These are phyloP conservation scores for Starmerella sirachaensis DNA, from an alignment of 805 yeast species.

Conservation along the genomic window DNA sequence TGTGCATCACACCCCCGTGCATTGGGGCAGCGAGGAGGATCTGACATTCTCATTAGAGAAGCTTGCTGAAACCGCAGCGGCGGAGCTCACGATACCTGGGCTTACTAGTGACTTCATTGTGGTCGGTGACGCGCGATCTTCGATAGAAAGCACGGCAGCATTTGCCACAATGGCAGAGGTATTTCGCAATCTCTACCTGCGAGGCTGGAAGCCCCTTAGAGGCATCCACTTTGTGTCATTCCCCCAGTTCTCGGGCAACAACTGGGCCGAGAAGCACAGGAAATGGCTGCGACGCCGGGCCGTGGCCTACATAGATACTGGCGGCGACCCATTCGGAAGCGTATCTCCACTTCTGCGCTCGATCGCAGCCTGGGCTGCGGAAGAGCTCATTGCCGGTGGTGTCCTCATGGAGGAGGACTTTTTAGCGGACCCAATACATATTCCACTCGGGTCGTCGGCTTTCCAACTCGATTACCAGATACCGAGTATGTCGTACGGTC, in stretches of 20 bases:
- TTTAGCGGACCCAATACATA: not conserved
- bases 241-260: slow-evolving; percentile 2
- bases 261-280: slow-evolving; percentile 4
- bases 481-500: slow-evolving; percentile 7
- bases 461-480: slow-evolving; percentile 6
- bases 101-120: slow-evolving; percentile 8
- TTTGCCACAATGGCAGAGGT: slow-evolving; percentile 6
- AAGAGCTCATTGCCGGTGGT: slow-evolving; percentile 10
- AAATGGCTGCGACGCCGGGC: not conserved
- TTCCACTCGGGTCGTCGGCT: slow-evolving; percentile 4
- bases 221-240: slow-evolving; percentile 14
- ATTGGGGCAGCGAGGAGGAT: not conserved
- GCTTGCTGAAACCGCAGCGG: not conserved
- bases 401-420: not conserved
- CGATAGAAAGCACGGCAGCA: slow-evolving; percentile 4
- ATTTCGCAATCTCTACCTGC: not conserved
- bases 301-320: slow-evolving; percentile 8
- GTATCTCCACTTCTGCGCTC: slow-evolving; percentile 11
- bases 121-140: slow-evolving; percentile 9
- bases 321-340: not conserved
- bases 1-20: not conserved
- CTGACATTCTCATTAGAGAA: not conserved
- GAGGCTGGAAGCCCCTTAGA: slow-evolving; percentile 16
- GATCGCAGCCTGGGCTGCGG: slow-evolving; percentile 3
- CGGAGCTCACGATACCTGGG: slow-evolving; percentile 10